Evolutionary conservation across 2,329 filamentous ascomycete species (phyloP).

Genomic region (Aspergillus spinulosporus): DNA sequence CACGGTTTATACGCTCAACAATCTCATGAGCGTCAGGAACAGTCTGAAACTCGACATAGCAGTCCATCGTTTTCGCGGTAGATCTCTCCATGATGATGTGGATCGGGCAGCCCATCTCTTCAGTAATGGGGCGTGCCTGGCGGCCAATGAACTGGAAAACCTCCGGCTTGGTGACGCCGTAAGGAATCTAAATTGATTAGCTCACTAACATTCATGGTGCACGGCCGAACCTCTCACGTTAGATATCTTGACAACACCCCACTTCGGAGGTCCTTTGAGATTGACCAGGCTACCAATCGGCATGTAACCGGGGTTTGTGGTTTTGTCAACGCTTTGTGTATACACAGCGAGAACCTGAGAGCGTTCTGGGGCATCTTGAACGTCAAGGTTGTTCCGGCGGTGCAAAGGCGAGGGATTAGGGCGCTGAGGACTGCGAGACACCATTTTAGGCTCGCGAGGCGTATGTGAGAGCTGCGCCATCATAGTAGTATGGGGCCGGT

Average conservation of each 20-base stretch:
- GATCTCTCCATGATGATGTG: conserved; percentile 60
- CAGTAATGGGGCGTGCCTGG: conserved; percentile 41
- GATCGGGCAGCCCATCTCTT: conserved; percentile 46
- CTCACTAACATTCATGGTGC: conserved; percentile 6
- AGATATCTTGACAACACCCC: conserved; percentile 39
- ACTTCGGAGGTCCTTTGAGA: conserved; percentile 21
- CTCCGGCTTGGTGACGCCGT: conserved; percentile 51
- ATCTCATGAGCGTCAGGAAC: conserved; percentile 41
- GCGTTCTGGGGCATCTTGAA: not conserved
- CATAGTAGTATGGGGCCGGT: not conserved
- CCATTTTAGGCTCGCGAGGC: too few species aligned
- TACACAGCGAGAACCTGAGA: conserved; percentile 3
- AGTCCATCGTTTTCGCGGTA: conserved; percentile 59
- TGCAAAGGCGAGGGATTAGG: not conserved
- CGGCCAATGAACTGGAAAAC: conserved; percentile 50
- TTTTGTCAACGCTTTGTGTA: conserved; percentile 15
- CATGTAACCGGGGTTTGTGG: conserved; percentile 25
- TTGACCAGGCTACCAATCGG: conserved; percentile 32
- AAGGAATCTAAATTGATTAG: conserved; percentile 46
- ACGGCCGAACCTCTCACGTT: conserved; percentile 33
- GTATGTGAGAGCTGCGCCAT: not conserved
- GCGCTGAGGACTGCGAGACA: not conserved
- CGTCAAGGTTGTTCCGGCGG: conserved; percentile 4
- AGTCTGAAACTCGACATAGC: conserved; percentile 50
- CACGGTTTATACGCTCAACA: conserved; percentile 39